These are phyloP conservation scores for Boechera divaricarpa DNA, from an alignment of 345 rosid genomes.

Conservation along the genomic window DNA sequence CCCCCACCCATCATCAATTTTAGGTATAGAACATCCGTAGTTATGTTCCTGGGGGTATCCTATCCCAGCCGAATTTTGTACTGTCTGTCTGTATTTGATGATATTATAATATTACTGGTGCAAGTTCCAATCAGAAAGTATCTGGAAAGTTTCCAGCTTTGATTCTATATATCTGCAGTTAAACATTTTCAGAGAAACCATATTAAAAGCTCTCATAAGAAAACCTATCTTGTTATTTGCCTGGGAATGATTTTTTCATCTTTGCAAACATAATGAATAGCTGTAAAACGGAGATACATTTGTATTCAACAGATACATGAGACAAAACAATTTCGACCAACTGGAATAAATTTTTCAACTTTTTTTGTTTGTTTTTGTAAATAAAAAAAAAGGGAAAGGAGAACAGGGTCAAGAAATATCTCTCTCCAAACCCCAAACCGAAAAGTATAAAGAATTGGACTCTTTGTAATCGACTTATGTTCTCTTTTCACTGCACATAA, in stretches of 20 bases:
- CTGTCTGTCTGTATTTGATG: slow-evolving; percentile 28
- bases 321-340: slow-evolving; percentile 2
- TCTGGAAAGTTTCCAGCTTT: slow-evolving; percentile 1
- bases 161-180: background rate
- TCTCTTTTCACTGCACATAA: slow-evolving; percentile 29
- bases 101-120: slow-evolving; percentile 8
- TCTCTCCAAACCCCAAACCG: slow-evolving; percentile 6
- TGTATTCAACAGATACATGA: background rate
- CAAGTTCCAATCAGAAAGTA: slow-evolving; percentile 5
- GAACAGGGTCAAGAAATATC: background rate
- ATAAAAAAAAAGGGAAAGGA: slow-evolving; percentile 1
- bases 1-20: background rate
- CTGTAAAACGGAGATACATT: background rate
- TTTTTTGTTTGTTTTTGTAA: slow-evolving; percentile 4
- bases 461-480: slow-evolving; percentile 4
- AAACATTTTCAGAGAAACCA: background rate
- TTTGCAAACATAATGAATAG: background rate
- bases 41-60: background rate
- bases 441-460: slow-evolving; percentile 39
- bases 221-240: background rate
- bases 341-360: background rate
- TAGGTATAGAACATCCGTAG: background rate
- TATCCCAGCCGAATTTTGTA: slow-evolving; percentile 17
- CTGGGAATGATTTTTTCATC: background rate
- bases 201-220: background rate